phyloP scores from a whole-genome alignment of 176 grass and related monocot species.

The Eragrostis curvula region DNA sequence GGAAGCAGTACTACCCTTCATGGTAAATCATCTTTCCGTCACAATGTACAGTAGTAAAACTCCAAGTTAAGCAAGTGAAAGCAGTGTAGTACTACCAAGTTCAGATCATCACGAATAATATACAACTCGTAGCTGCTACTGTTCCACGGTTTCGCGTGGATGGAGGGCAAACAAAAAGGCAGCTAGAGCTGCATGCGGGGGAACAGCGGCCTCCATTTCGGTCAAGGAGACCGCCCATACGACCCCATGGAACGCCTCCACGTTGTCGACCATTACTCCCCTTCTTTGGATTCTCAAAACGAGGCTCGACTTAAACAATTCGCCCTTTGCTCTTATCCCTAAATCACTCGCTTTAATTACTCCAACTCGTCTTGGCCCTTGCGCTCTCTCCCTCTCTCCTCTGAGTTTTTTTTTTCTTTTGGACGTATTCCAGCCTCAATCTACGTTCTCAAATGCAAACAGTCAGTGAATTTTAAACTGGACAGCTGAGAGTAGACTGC shows the following conservation, averaged over 20 bases:
- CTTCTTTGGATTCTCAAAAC: slow-evolving; percentile 50
- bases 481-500: slow-evolving; percentile 8
- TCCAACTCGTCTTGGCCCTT: slow-evolving; percentile 53
- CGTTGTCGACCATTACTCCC: slow-evolving; percentile 61
- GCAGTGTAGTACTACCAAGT: not conserved
- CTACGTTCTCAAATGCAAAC: slow-evolving; percentile 36
- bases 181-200: slow-evolving; percentile 50
- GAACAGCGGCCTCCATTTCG: slow-evolving; percentile 50
- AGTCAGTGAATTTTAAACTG: slow-evolving; percentile 17
- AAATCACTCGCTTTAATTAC: slow-evolving; percentile 60
- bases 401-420: slow-evolving; percentile 32
- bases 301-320: slow-evolving; percentile 45
- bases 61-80: slow-evolving; percentile 6
- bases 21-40: not conserved
- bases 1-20: too few species aligned
- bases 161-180: slow-evolving; percentile 58
- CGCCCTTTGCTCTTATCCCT: slow-evolving; percentile 46
- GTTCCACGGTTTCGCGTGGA: slow-evolving; percentile 40
- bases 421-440: slow-evolving; percentile 39
- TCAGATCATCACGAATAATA: slow-evolving; percentile 16
- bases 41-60: not conserved
- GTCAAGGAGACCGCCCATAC: slow-evolving; percentile 71
- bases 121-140: not conserved
- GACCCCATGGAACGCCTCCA: slow-evolving; percentile 57
- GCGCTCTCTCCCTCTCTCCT: slow-evolving; percentile 30